Evolutionary conservation across 2,329 filamentous ascomycete species (phyloP).

Genomic region (Pseudogymnoascus sp.): DNA sequence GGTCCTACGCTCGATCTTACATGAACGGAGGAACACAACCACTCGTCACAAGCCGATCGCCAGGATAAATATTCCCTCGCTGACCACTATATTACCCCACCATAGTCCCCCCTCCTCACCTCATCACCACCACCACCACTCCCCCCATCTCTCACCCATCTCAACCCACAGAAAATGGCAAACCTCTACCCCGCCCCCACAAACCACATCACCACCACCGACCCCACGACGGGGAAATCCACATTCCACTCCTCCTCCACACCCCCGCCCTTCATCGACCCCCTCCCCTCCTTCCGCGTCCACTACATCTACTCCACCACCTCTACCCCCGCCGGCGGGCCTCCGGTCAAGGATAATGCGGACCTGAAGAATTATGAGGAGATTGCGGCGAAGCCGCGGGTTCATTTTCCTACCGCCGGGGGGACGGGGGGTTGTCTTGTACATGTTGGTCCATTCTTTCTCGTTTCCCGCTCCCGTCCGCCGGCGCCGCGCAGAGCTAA

Average conservation of each 20-base stretch:
- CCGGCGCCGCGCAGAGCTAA: neutral
- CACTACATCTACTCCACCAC: slow-evolving; percentile 3
- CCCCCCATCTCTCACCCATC: neutral
- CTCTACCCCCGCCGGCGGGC: neutral
- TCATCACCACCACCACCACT: neutral
- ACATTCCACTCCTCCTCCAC: neutral
- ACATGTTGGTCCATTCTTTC: neutral
- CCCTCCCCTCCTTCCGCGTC: neutral
- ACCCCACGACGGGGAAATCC: neutral
- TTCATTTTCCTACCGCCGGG: neutral
- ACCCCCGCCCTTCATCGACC: neutral
- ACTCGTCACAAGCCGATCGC: neutral
- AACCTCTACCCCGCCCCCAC: neutral
- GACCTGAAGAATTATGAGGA: neutral
- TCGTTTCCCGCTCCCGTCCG: neutral
- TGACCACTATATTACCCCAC: neutral
- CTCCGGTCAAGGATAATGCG: neutral
- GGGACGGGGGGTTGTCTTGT: neutral
- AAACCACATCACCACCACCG: neutral
- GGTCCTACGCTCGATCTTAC: neutral
- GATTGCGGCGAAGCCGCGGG: neutral
- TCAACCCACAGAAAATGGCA: neutral
- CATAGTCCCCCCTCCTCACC: neutral
- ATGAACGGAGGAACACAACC: neutral
- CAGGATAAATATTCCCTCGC: neutral